These are phyloP conservation scores for Alternaria longipes DNA, from an alignment of 2,329 filamentous ascomycete genomes.

Conservation along the genomic window DNA sequence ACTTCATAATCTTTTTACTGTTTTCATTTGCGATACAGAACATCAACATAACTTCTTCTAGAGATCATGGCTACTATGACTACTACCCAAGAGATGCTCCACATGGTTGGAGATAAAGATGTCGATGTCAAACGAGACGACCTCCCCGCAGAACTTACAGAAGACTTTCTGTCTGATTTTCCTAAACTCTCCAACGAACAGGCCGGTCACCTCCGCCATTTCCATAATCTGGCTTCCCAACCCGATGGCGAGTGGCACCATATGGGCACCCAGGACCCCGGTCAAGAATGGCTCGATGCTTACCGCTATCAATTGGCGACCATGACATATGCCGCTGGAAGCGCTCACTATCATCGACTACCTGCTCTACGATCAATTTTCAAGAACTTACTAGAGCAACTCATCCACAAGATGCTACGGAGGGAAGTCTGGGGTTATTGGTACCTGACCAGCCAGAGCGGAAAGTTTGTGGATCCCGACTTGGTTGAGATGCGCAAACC, in stretches of 20 bases:
- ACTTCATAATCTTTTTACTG: neutral
- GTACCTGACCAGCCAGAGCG: slow-evolving; percentile 52
- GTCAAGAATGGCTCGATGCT: slow-evolving; percentile 51
- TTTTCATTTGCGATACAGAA: neutral
- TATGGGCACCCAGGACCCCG: slow-evolving; percentile 63
- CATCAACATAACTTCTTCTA: neutral
- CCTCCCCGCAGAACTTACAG: neutral
- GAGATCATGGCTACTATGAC: neutral
- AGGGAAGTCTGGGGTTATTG: slow-evolving; percentile 57
- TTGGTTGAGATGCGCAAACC: slow-evolving; percentile 53
- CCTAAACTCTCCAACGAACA: slow-evolving; percentile 34
- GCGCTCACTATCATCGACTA: slow-evolving; percentile 53
- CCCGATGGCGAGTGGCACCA: slow-evolving; percentile 87
- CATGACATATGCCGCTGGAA: slow-evolving; percentile 52
- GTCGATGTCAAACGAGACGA: neutral
- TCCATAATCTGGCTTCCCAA: slow-evolving; percentile 64
- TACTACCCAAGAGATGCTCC: neutral
- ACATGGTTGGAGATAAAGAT: neutral
- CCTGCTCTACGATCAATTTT: slow-evolving; percentile 48
- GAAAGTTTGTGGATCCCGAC: slow-evolving; percentile 48
- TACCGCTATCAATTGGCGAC: slow-evolving; percentile 55
- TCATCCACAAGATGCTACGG: slow-evolving; percentile 56
- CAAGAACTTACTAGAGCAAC: slow-evolving; percentile 45
- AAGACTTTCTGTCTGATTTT: neutral
- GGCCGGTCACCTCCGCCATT: slow-evolving; percentile 51